Percentiles rank a stretch among this genome's conserved stretches.
These are phyloP conservation scores for Agaricales sp. DNA, from an alignment of 1,284 basidiomycete genomes.

Conservation along the genomic window DNA sequence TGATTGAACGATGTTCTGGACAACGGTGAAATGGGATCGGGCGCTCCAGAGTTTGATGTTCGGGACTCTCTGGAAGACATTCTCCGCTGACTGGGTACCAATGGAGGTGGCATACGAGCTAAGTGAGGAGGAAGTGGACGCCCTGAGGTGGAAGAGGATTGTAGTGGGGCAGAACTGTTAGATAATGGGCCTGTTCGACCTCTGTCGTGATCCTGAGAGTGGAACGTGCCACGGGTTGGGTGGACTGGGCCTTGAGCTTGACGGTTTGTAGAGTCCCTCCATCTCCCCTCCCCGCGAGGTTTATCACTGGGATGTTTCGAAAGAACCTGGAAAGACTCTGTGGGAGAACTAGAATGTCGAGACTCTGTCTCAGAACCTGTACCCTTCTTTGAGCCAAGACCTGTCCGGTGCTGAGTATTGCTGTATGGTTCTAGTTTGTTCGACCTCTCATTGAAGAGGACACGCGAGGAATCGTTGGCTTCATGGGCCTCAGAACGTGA, in stretches of 20 bases:
- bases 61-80: constrained; percentile 29
- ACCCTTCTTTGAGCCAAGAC: constrained; percentile 26
- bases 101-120: constrained; percentile 20
- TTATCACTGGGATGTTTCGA: not conserved
- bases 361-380: constrained; percentile 33
- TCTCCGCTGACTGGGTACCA: constrained; percentile 18
- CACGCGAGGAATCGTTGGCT: constrained; percentile 45
- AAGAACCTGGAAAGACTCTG: constrained; percentile 15
- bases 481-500: constrained; percentile 33
- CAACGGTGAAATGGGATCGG: constrained; percentile 17
- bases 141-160: constrained; percentile 23
- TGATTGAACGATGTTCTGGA: constrained; percentile 22
- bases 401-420: constrained; percentile 24
- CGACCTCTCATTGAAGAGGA: constrained; percentile 85
- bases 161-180: constrained; percentile 41
- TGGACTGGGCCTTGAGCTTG: not conserved
- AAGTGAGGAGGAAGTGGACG: constrained; percentile 34
- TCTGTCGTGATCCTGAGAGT: not conserved
- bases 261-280: not conserved
- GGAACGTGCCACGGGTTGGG: not conserved
- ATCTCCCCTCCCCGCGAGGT: not conserved
- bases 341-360: constrained; percentile 25
- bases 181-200: constrained; percentile 6
- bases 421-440: constrained; percentile 75
- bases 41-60: constrained; percentile 14